Base-by-base conservation (phyloP, 2,329 filamentous ascomycete species). In the Fusarium longipes region DNA sequence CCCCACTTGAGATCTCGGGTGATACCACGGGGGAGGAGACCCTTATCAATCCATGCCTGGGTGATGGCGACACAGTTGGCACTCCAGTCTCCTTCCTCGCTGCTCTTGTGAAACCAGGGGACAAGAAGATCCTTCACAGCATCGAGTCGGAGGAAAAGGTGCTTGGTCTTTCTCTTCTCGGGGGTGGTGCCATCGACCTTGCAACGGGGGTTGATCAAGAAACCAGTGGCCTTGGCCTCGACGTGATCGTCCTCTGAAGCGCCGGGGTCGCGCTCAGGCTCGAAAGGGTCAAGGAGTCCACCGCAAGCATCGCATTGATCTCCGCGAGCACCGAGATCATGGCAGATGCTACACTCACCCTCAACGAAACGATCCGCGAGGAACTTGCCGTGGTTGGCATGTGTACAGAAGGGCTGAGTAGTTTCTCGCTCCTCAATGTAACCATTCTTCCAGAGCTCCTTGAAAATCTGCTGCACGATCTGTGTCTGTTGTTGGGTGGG, bases 1-100 rank as follows among this genome's bases (percentile, higher is more conserved):
- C 95, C 95, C 95, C 95, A 97, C 77, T 92, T 94, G 62, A 97
- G 83, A 82, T 98, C 95, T 77, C 95, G 85, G 14, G 95, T 97
- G 77, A 98, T 98, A 67, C 92, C 93, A 71, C 95, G 89, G 47
- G 91, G 89, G 77, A 95, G 90, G 58, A 98, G 82, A 8, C 95
- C 95, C 82, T 95, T 90, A 60, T 90, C 88, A 64, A 96, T 81
- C 93, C 93, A 96, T 6, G 89, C 88, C 74, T 92, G 87, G 17
- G 92, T 94, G 72, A 96, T 96, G 66, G 87, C 85, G 59, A 89
- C 82, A 52, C 90, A 90, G 75, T 95, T 96, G 51, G 86, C 82
- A 57, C 89, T 90, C 93, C 93, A 96, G 38, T 82, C 84, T 62
- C 93, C 92, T 75, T 93, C 89, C 66, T 87, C 84, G 75, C 89